Percentiles rank a stretch among this genome's conserved stretches.
These are phyloP conservation scores for Candida mesenterica DNA, from an alignment of 1,139 yeast genomes.

Conservation along the genomic window DNA sequence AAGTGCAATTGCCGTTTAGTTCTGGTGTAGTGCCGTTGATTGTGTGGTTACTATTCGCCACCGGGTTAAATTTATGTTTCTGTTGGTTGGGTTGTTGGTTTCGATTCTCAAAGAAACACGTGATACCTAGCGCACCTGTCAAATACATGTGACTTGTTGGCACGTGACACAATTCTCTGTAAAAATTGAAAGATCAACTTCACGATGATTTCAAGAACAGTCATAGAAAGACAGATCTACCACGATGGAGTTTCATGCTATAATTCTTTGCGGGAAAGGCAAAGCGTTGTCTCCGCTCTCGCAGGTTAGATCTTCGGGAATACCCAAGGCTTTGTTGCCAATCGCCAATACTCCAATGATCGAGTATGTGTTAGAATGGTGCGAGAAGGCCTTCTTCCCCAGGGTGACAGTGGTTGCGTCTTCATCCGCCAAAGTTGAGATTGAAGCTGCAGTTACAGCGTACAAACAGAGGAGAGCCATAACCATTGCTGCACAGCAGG, in stretches of 20 bases:
- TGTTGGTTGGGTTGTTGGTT: no score
- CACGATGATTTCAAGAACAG: no score
- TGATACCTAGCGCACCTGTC: no score
- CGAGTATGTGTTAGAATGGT: slow-evolving; percentile 88
- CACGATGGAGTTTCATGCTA: slow-evolving; percentile 86
- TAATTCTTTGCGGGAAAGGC: slow-evolving; percentile 87
- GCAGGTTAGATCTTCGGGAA: slow-evolving; percentile 53
- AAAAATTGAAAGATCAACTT: no score
- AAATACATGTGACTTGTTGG: no score
- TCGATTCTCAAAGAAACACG: no score
- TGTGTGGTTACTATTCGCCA: slow-evolving; percentile 1
- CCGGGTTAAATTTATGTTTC: neutral
- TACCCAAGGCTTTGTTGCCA: slow-evolving; percentile 83
- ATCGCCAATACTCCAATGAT: slow-evolving; percentile 91
- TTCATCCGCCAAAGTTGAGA: slow-evolving; percentile 25
- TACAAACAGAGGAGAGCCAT: slow-evolving; percentile 31
- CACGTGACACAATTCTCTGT: no score
- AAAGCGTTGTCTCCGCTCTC: slow-evolving; percentile 70
- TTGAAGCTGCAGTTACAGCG: slow-evolving; percentile 45
- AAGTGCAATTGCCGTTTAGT: no score
- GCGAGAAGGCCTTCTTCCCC: slow-evolving; percentile 78
- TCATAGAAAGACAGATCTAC: slow-evolving; percentile 1
- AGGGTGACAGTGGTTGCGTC: slow-evolving; percentile 44
- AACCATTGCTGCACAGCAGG: slow-evolving; percentile 2
- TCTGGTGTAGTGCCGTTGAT: no score